phyloP scores from a whole-genome alignment of 2,329 filamentous ascomycete genomes.

The Zymoseptoria brevis region DNA sequence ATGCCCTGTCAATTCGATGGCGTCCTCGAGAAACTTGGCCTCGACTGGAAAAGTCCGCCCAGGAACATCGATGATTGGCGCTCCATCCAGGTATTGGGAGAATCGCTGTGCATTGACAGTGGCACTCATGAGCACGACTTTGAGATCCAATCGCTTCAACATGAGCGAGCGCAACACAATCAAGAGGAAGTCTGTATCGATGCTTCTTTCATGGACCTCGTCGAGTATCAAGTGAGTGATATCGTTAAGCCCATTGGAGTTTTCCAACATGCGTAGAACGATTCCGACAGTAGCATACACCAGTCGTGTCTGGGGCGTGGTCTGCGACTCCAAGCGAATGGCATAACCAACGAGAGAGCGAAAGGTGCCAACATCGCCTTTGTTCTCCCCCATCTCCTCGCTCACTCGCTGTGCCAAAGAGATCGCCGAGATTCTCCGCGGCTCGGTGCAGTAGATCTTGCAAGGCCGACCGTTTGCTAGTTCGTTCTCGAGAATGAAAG shows the following conservation, averaged over 20 bases:
- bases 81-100: conserved; percentile 76
- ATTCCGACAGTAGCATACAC: conserved; percentile 86
- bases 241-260: conserved; percentile 74
- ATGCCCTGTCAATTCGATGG: conserved; percentile 78
- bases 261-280: conserved; percentile 95
- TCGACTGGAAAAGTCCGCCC: conserved; percentile 89
- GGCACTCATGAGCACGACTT: conserved; percentile 93
- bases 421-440: conserved; percentile 89
- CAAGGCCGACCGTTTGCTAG: conserved; percentile 70
- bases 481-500: conserved; percentile 85
- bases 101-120: conserved; percentile 91
- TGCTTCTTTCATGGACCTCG: conserved; percentile 91
- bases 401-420: conserved; percentile 88
- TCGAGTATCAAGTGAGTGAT: conserved; percentile 94
- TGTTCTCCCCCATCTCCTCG: conserved; percentile 83
- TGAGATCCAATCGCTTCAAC: conserved; percentile 67
- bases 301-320: conserved; percentile 69
- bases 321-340: conserved; percentile 85
- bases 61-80: conserved; percentile 82
- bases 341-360: conserved; percentile 89
- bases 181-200: conserved; percentile 92
- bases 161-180: conserved; percentile 84
- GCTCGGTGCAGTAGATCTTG: conserved; percentile 93
- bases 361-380: conserved; percentile 69
- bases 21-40: conserved; percentile 84